Base-by-base conservation (phyloP, 2,329 filamentous ascomycete species). In the Beauveria asiatica region DNA sequence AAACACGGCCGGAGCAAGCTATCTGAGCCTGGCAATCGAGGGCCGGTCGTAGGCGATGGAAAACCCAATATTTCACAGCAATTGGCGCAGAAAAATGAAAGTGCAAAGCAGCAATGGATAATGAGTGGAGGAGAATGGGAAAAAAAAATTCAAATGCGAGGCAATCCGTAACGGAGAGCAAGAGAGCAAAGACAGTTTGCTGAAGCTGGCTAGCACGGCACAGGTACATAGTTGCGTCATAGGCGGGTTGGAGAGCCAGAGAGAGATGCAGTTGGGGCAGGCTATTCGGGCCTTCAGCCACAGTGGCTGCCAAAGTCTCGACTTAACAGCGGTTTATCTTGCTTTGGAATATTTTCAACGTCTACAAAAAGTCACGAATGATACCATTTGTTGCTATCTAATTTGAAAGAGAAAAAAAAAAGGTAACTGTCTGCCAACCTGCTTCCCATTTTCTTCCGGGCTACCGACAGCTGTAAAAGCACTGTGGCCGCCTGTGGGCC, bases 151-250 rank as follows among this genome's bases (percentile, higher is more conserved):
- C 21, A 21, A 21, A 5, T 8, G 13, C 21, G 46, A 59, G 46
- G 45, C 39, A 57, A 39, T 21, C 33, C 37, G 33, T 16, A 37
- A 10, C 11, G 10, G 33, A 37, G 30, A 30, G 21, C 10, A 33
- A 3, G 37, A 21, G 10, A 37, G 48, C 46, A 52, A 37, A 13
- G 37, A 25, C 39, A 37, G n/a, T 58, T 59, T 19, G 30, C 25
- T 48, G 33, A 44, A 45, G 57, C 57, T 54, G 50, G 50, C 51
- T 60, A 60, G 58, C 44, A 42, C 51, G 42, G 58, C 44, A 33
- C 58, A 30, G 45, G 55, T 42, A n/a, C n/a, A n/a, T n/a, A 59
- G 58, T 60, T 44, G 58, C 58, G 58, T 60, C 58, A 60, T 60
- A 60, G 58, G 48, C 33, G 7, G 16, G 37, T 37, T 37, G 33